These are phyloP conservation scores for Vaccinium vitisidaea DNA, from an alignment of 148 eudicot species.

Conservation along the genomic window DNA sequence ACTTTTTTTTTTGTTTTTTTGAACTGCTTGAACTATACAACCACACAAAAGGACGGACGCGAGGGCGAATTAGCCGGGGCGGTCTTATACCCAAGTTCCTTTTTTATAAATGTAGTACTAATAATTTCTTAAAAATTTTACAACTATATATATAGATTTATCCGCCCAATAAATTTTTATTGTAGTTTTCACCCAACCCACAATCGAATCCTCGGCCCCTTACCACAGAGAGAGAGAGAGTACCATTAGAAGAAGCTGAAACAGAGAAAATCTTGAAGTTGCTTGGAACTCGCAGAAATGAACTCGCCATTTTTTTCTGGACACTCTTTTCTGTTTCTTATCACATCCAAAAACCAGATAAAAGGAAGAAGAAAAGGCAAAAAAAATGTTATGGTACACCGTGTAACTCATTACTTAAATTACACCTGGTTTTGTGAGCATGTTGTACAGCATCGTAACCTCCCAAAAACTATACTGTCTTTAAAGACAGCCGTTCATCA, in stretches of 20 bases:
- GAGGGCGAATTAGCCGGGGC: too few relatives aligned
- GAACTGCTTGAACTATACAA: background rate
- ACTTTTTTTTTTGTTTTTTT: background rate
- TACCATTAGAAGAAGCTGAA: constrained; percentile 29
- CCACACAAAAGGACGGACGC: too few relatives aligned
- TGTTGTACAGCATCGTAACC: background rate
- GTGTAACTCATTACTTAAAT: background rate
- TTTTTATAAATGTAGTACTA: too few relatives aligned
- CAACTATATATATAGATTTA: background rate
- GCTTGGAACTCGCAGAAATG: constrained; percentile 16
- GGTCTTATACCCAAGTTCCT: too few relatives aligned
- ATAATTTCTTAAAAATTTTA: too few relatives aligned
- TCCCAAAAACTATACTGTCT: background rate
- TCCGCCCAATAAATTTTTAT: background rate
- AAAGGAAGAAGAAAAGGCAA: background rate
- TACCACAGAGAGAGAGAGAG: background rate
- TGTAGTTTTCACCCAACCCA: too few relatives aligned
- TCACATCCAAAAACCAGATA: background rate
- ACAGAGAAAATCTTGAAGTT: constrained; percentile 18
- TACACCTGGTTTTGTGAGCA: background rate
- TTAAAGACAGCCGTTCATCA: background rate
- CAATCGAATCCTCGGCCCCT: too few relatives aligned
- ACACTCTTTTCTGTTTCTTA: background rate
- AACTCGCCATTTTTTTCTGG: constrained; percentile 18
- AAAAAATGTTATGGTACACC: background rate